Base-by-base conservation (phyloP, 2,329 filamentous ascomycete genomes). In the Aphanoascus verrucosus region DNA sequence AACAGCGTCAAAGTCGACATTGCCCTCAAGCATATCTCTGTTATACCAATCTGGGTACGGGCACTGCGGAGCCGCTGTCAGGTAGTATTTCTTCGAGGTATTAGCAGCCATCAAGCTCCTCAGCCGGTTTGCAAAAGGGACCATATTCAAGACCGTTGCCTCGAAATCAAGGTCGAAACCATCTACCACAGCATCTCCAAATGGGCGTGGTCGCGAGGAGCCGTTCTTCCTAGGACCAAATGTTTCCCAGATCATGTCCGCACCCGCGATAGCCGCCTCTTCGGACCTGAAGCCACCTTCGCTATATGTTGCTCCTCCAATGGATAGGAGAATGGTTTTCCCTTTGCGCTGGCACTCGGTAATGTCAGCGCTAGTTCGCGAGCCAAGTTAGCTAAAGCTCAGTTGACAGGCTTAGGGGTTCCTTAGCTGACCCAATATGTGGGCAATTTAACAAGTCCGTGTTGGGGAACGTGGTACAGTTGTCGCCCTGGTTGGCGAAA, bases 91-190 rank as follows among this genome's bases (percentile, higher is more conserved):
- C 65, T 78, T 81, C 57, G 71, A 71, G 0, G 62, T 67, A 20
- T 75, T 74, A 17, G 69, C 69, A 59, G 80, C 72, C 74, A 83
- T 82, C 42, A 72, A 61, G 14, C 65, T 60, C 31, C 82, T 78
- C 8, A 87, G 74, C 52, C 76, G 71, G 37, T 74, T 70, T 1
- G 77, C 82, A 60, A 88, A 85, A 1, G 78, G 69, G 0, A 72
- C 74, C 69, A 84, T 80, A 68, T 86, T 82, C 46, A 67, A 67
- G 12, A 78, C 76, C 2, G 68, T 66, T 3, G 78, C 73, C 69
- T 88, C 85, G 57, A 88, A 82, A 65, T 89, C 85, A 58, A 88
- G 81, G 67, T 89, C 85, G 65, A 89, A 88, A 3, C 86, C 86
- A 64, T 89, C 84, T 41, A 89, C 70, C 3, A 79, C 73, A 8